Evolutionary conservation across 176 grass and related monocot species (phyloP).

Genomic region (Zoysia pacifica): DNA sequence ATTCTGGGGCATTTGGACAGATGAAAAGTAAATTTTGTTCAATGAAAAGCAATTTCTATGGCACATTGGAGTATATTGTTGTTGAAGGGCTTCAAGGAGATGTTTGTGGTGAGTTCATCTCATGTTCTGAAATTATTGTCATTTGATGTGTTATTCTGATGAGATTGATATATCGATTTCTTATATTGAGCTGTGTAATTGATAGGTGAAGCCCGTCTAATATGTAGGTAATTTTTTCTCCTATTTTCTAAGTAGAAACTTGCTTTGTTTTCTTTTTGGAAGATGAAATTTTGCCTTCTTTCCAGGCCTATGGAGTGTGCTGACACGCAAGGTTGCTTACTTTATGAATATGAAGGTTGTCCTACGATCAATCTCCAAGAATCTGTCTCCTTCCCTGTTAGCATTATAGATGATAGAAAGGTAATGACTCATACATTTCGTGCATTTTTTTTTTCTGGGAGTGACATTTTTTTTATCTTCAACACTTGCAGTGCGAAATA

Average conservation of each 20-base stretch:
- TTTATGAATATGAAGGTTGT: conserved; percentile 23
- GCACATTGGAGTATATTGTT: conserved; percentile 52
- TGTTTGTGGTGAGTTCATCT: conserved; percentile 48
- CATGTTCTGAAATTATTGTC: conserved; percentile 9
- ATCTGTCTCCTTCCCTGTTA: conserved; percentile 60
- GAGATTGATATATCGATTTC: neutral
- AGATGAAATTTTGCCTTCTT: conserved; percentile 7
- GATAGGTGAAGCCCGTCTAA: conserved; percentile 55
- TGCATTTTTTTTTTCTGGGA: conserved; percentile 22
- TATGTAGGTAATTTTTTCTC: conserved; percentile 49
- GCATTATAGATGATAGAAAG: conserved; percentile 42
- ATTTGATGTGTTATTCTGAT: neutral
- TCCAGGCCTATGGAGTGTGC: conserved; percentile 45
- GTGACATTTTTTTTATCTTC: conserved; percentile 10
- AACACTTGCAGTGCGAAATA: conserved; percentile 40
- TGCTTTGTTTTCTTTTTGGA: neutral
- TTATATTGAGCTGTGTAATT: conserved; percentile 20
- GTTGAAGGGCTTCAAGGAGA: conserved; percentile 57
- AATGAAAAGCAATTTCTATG: conserved; percentile 45
- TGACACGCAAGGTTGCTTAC: conserved; percentile 37
- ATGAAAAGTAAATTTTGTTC: conserved; percentile 15
- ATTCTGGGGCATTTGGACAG: conserved; percentile 30
- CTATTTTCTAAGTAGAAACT: neutral
- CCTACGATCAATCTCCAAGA: conserved; percentile 35
- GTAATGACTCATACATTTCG: conserved; percentile 31